Base-by-base conservation (phyloP, 73 alveolate genomes). In the Paramecium octaurelia region DNA sequence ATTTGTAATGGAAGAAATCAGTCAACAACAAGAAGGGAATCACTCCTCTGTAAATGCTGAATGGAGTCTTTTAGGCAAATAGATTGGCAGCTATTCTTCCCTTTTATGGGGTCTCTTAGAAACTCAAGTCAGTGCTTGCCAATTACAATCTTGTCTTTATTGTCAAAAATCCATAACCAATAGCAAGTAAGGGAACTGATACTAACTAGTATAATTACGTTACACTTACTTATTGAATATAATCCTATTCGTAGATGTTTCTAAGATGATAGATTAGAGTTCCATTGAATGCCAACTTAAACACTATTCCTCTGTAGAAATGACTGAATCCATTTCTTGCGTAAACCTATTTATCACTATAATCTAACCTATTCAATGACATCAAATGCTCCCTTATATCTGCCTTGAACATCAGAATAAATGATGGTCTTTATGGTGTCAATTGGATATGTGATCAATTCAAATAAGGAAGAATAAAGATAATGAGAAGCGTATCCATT, bases 1-100 rank as follows among this genome's bases (percentile, higher is more conserved):
- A 71, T 31, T 89, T 58, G 94, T 89, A 89, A 24, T 77, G 92
- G 88, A 89, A 89, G 92, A 89, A 83, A 46, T 77, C 84, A 54
- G 80, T 89, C 43, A 89, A 54, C 24, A 89, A 23, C 31, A 89
- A 73, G 68, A 64, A 89, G n/a, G 94, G 94, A 73, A 70, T 68
- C 18, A 89, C 83, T 27, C 94, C 94, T 50, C 85, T 83, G 34
- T 71, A 89, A 16, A 89, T 77, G 24, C 92, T 43, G 40, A 73
- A 73, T 73, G 87, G 87, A 14, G 60, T 73, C 64, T 73, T 73
- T 73, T 73, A 73, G 36, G 57, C 57, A 21, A 36, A 36, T 10
- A 73, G 57, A 40, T 73, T 73, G 12, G 87, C 87, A 73, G 46
- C 57, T 0, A 89, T 59, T 70, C 84, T 89, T 18, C 46, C 54